Evolutionary conservation across 352 stramenopile genomes (phyloP), one percentile per base, ranked within the genome.

Genomic region (Nothophytophthora sp.): DNA sequence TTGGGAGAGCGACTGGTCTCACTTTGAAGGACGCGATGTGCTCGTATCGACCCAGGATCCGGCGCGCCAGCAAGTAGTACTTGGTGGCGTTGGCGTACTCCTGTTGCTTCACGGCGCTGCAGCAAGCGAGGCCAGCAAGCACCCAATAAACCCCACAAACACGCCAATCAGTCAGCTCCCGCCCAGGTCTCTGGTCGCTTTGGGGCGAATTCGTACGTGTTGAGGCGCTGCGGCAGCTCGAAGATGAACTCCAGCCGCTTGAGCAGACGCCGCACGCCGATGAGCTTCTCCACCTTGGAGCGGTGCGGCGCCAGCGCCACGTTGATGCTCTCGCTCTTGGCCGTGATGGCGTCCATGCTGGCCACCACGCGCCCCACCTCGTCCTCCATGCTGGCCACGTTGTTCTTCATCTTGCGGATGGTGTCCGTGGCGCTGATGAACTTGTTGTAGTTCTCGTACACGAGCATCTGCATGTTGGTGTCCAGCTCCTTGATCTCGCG

Each of bases 391-490:
- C 64, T 92, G 40, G 89, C 81, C 25, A 97, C 88, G 67, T 97
- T 96, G 20, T 82, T 92, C 81, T 96, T 96, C 88, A 98, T 97
- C 60, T 96, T 96, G 40, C 95, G 88, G 70, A 99, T 99, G 43
- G 97, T 99, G 73, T 99, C 97, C 1, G 98, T 99, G 27, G 97
- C 97, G 61, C 92, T 97, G 61, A 99, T 99, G 65, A 99, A 99
- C 70, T 99, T 99, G 74, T 96, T 98, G 84, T 99, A 99, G 73
- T 99, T 99, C 60, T 99, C 98, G 67, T 99, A 99, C 18, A 99
- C 98, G 34, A 99, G 80, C 70, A 98, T 99, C 77, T 99, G 98
- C 97, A 99, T 99, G 44, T 97, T 98, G 18, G 90, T 98, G 71
- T 99, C 97, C 15, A 99, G 80, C 28, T 95, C 92, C 57, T 98